phyloP scores from a whole-genome alignment of 768 basidiomycete species.

The Rubroboletus satanas region DNA sequence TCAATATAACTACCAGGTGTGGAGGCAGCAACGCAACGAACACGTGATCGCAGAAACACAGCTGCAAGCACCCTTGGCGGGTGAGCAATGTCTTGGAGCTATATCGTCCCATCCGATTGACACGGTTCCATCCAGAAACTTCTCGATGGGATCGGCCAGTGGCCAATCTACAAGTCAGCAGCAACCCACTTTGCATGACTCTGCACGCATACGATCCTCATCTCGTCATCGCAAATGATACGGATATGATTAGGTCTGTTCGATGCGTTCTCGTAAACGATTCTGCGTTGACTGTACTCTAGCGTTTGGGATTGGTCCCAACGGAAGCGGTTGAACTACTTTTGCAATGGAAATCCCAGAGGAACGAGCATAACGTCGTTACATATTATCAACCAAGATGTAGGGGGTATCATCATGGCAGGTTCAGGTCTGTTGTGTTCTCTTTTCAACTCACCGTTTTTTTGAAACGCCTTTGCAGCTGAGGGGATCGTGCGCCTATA shows the following conservation, averaged over 20 bases:
- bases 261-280: neutral
- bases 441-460: neutral
- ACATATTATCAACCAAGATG: conserved; percentile 93
- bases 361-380: conserved; percentile 84
- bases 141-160: conserved; percentile 73
- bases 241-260: conserved; percentile 77
- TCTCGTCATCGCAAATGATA: conserved; percentile 79
- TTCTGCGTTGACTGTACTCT: neutral
- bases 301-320: conserved; percentile 96
- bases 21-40: conserved; percentile 91
- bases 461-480: conserved; percentile 43
- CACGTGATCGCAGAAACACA: conserved; percentile 66
- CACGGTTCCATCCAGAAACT: conserved; percentile 38
- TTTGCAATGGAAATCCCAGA: conserved; percentile 83
- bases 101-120: conserved; percentile 20
- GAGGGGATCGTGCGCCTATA: conserved; percentile 91
- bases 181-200: conserved; percentile 68
- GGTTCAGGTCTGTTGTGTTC: conserved; percentile 62
- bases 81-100: conserved; percentile 40
- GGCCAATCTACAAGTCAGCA: conserved; percentile 54
- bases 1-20: conserved; percentile 92
- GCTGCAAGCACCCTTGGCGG: conserved; percentile 66
- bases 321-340: conserved; percentile 70
- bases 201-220: conserved; percentile 95
- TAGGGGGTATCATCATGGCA: conserved; percentile 83